Conservation (phyloP, 345 rosid species). For the Mangifera indica region DNA sequence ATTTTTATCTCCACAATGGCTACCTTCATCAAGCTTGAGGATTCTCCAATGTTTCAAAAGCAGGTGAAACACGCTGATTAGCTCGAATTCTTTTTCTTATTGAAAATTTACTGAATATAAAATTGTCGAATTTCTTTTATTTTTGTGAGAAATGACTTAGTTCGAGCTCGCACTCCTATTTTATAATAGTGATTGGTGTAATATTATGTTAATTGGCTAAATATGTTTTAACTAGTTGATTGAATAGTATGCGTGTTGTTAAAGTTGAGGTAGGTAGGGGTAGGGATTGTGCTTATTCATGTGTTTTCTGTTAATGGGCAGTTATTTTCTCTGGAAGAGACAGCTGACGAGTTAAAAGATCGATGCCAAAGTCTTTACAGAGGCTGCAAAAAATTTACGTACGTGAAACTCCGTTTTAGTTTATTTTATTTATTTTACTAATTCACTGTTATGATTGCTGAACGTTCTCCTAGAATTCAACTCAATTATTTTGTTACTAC, state of each 20-base stretch:
- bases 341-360: conserved; percentile 65
- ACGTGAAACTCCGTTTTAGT: conserved; percentile 20
- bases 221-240: too few species aligned
- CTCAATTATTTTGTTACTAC: too few species aligned
- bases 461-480: neutral
- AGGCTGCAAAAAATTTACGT: conserved; percentile 67
- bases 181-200: too few species aligned
- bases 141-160: neutral
- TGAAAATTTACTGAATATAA: too few species aligned
- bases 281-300: neutral
- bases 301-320: conserved; percentile 24
- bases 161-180: too few species aligned
- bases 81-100: too few species aligned
- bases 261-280: too few species aligned
- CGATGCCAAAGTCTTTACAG: conserved; percentile 71
- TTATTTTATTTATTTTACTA: neutral
- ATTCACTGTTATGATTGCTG: neutral
- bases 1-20: conserved; percentile 35
- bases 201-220: too few species aligned
- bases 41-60: conserved; percentile 75
- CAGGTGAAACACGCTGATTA: conserved; percentile 32
- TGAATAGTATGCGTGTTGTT: too few species aligned
- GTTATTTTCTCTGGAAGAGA: conserved; percentile 55
- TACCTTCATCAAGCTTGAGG: conserved; percentile 59
- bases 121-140: too few species aligned